phyloP scores from a whole-genome alignment of 371 early-diverging fungal species.

The Blakeslea trispora region DNA sequence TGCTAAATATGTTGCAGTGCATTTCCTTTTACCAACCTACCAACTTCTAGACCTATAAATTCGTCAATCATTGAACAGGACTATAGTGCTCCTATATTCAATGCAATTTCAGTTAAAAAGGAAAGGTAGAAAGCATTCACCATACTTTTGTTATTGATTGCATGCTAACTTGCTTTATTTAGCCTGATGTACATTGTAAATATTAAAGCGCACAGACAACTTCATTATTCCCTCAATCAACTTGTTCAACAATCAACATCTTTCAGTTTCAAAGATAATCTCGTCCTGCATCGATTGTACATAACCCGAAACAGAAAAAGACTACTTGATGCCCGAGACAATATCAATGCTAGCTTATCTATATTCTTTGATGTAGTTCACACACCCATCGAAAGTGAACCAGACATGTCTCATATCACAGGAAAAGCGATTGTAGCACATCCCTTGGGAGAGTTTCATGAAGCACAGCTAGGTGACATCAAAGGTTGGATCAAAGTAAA shows the following conservation, averaged over 20 bases:
- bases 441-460: slow-evolving; percentile 34
- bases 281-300: slow-evolving; percentile 28
- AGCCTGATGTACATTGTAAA: slow-evolving; percentile 16
- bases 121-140: too few relatives aligned
- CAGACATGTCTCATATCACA: slow-evolving; percentile 14
- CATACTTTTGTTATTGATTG: too few relatives aligned
- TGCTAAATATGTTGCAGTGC: neutral
- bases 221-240: slow-evolving; percentile 7
- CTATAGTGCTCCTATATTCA: slow-evolving; percentile 18
- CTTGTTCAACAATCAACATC: neutral
- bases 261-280: neutral
- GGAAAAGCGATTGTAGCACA: slow-evolving; percentile 32
- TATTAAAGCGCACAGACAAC: slow-evolving; percentile 3
- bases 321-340: slow-evolving; percentile 26
- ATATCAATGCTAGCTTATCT: slow-evolving; percentile 22
- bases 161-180: neutral
- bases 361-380: slow-evolving; percentile 27
- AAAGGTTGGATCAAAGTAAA: slow-evolving; percentile 28
- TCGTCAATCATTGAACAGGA: slow-evolving; percentile 6
- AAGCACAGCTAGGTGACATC: neutral
- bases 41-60: neutral
- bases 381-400: neutral
- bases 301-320: slow-evolving; percentile 32
- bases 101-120: slow-evolving; percentile 4
- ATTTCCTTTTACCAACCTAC: too few relatives aligned